Evolutionary conservation across 2,329 filamentous ascomycete species (phyloP).

Genomic region (Fusarium sororula): DNA sequence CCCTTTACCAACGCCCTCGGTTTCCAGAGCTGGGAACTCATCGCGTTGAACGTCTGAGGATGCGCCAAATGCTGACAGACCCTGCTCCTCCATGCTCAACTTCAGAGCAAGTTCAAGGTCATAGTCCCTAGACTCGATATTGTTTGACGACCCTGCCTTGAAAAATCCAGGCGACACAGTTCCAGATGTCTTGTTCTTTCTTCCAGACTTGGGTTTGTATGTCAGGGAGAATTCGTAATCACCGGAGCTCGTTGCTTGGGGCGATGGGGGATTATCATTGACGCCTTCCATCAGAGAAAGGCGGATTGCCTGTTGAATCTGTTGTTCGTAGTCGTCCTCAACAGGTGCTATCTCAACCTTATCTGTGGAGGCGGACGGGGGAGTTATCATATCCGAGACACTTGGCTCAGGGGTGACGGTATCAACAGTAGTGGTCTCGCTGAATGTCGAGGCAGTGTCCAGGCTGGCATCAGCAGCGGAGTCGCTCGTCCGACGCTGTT

Average conservation of each 20-base stretch:
- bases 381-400: constrained; percentile 52
- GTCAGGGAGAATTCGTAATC: constrained; percentile 63
- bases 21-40: constrained; percentile 54
- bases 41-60: constrained; percentile 39
- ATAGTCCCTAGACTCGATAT: constrained; percentile 53
- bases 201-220: constrained; percentile 53
- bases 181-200: constrained; percentile 52
- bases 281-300: constrained; percentile 67
- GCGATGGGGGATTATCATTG: constrained; percentile 57
- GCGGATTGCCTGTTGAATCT: constrained; percentile 70
- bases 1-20: constrained; percentile 56
- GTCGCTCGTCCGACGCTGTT: constrained; percentile 63
- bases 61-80: constrained; percentile 29
- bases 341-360: background rate
- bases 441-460: constrained; percentile 54
- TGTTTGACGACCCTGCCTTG: constrained; percentile 42
- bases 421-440: constrained; percentile 52
- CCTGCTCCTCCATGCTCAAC: constrained; percentile 67
- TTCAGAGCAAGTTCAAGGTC: constrained; percentile 69
- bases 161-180: constrained; percentile 49
- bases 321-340: constrained; percentile 66
- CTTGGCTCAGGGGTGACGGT: constrained; percentile 67
- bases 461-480: constrained; percentile 59
- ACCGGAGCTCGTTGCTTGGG: constrained; percentile 55
- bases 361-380: constrained; percentile 20